Base-by-base conservation (phyloP, 805 yeast genomes). In the Metschnikowia continentalis region DNA sequence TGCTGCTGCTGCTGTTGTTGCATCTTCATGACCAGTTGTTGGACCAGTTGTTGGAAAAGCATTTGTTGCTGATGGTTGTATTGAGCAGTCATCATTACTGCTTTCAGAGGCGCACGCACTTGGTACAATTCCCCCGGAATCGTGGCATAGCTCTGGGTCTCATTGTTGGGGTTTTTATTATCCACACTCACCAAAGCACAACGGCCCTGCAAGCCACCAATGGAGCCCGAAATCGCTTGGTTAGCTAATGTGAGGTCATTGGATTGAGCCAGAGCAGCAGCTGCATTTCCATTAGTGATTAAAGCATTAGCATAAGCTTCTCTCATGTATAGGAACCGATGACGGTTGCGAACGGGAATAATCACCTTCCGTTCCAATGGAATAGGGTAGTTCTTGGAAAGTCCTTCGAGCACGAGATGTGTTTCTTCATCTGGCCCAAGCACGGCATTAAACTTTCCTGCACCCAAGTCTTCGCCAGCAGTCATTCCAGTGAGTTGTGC, bases 291-390 rank as follows among this genome's bases (percentile, higher is more conserved):
- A 39, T 88, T 78, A 10, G 83, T 89, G 8, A 87, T 74, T 13
- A 88, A 76, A 1, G 96, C 92, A 53, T 88, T 81, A 1, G 97
- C 96, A 69, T 92, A 88, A 84, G 91, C 88, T 66, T 94, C 99
- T 57, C 98, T 78, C 88, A 90, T 86, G 54, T 95, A 80, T 59
- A 94, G 76, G 60, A 88, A 89, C 51, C 83, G 78, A 32, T 84
- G 83, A 54, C 96, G 80, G 48, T 83, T 70, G 46, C 87, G 74
- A 0, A 86, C 78, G 3, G 97, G 90, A 56, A 87, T 71, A 2
- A 88, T 63, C 8, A 84, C 84, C 48, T 83, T 82, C 35, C 89
- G 69, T 62, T 90, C 98, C 52, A 94, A 70, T 1, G 99, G 99
- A 56, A 85, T 74, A 1, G 96, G 91, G 51, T 81, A 77, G 35